Evolutionary conservation across 108 stramenopile species (phyloP).

Genomic region (Aurantiochytrium sp.): DNA sequence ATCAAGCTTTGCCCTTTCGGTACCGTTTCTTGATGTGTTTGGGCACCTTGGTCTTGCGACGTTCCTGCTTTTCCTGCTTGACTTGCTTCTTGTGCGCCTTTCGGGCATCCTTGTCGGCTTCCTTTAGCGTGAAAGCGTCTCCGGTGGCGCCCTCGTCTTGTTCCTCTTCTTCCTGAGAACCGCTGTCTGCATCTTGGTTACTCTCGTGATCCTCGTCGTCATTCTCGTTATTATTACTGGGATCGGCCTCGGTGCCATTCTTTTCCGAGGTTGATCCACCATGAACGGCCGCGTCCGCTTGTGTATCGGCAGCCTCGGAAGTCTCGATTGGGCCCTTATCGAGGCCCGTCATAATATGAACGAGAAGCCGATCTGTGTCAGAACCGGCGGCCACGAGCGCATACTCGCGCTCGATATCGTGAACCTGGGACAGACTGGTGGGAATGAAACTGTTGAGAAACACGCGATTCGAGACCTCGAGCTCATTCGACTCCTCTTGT

Average conservation of each 20-base stretch:
- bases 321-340: background rate
- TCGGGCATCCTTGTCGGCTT: slow-evolving; percentile 21
- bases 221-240: background rate
- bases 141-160: slow-evolving; percentile 14
- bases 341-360: background rate
- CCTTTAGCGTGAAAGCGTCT: background rate
- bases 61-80: slow-evolving; percentile 10
- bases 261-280: background rate
- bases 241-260: background rate
- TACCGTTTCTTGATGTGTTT: slow-evolving; percentile 34
- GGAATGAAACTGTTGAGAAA: background rate
- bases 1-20: slow-evolving; percentile 4
- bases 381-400: background rate
- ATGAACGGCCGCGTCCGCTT: background rate
- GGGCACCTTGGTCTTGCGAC: slow-evolving; percentile 26
- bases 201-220: background rate
- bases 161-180: slow-evolving; percentile 10
- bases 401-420: background rate
- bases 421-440: background rate
- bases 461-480: background rate
- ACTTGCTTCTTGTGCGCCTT: slow-evolving; percentile 24
- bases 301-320: background rate
- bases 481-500: background rate
- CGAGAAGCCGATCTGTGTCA: background rate
- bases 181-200: background rate